A percentile compares a stretch with the other conserved stretches of the same genome.
phyloP scores from a whole-genome alignment of 108 stramenopile genomes.

The Pseudonitzschia multiseries region DNA sequence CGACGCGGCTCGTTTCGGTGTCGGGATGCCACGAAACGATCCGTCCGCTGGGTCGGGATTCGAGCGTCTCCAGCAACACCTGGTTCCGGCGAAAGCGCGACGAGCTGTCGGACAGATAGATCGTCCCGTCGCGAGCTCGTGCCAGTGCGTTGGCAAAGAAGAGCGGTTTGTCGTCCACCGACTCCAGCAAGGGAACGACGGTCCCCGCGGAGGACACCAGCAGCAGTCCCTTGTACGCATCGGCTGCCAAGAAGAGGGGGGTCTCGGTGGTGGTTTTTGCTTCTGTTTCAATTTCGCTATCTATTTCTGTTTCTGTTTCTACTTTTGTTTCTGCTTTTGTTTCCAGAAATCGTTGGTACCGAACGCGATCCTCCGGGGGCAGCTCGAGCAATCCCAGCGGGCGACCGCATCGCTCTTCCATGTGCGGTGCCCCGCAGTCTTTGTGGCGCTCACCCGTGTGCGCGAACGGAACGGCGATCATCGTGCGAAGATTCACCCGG shows the following conservation, averaged over 20 bases:
- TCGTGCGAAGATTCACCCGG: background rate
- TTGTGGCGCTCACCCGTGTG: background rate
- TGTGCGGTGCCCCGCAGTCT: background rate
- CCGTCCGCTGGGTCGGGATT: slow-evolving; percentile 7
- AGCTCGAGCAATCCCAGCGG: slow-evolving; percentile 3
- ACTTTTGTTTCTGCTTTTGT: too few relatives aligned
- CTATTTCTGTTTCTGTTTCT: too few relatives aligned
- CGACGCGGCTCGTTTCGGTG: background rate
- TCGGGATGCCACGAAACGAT: slow-evolving; percentile 2
- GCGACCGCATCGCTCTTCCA: background rate
- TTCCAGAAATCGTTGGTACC: background rate
- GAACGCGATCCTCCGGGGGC: background rate
- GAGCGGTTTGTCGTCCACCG: background rate
- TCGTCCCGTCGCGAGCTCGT: background rate
- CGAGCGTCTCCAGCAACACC: background rate
- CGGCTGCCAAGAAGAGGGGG: slow-evolving; percentile 1
- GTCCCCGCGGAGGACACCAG: background rate
- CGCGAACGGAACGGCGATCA: background rate
- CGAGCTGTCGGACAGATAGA: slow-evolving; percentile 6
- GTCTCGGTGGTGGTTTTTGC: too few relatives aligned
- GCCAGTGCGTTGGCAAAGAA: slow-evolving; percentile 12
- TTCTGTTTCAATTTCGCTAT: too few relatives aligned
- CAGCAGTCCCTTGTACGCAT: slow-evolving; percentile 8
- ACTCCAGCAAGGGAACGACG: background rate
- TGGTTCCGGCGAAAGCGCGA: background rate